These are phyloP conservation scores for Thymus quinquecostatus DNA, from an alignment of 257 asterid genomes.

Conservation along the genomic window DNA sequence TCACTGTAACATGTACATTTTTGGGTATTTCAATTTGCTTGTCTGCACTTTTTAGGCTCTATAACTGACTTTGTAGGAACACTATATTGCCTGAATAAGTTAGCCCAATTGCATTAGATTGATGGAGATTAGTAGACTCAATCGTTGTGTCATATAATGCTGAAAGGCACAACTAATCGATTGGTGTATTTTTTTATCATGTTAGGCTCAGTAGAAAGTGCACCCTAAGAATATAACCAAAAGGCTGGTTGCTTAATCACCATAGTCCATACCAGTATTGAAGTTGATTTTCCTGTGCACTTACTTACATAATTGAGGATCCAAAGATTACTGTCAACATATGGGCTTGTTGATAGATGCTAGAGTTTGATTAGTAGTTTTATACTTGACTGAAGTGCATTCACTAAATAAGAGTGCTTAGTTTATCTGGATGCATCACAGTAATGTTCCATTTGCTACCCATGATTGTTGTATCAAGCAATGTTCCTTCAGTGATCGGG, in stretches of 20 bases:
- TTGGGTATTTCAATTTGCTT: neutral
- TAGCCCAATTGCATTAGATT: neutral
- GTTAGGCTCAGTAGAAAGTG: neutral
- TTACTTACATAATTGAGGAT: neutral
- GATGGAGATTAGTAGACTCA: neutral
- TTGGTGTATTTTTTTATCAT: neutral
- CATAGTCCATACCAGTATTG: neutral
- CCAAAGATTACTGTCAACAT: neutral
- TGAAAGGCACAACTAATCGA: neutral
- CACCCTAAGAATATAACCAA: neutral
- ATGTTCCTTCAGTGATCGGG: neutral
- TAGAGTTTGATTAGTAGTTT: constrained; percentile 5
- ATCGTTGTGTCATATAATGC: constrained; percentile 1
- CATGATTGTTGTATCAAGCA: neutral
- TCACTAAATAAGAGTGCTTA: constrained; percentile 1
- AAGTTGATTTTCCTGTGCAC: neutral
- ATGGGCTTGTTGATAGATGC: neutral
- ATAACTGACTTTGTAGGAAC: neutral
- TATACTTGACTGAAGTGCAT: neutral
- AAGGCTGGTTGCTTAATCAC: neutral
- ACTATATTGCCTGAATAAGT: constrained; percentile 1
- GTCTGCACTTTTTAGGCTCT: constrained; percentile 3
- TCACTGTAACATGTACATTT: constrained; percentile 3
- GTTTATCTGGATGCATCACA: neutral
- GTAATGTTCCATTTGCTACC: neutral